Evolutionary conservation across 176 grass and related monocot species (phyloP).

Genomic region (Triticum turgidum): DNA sequence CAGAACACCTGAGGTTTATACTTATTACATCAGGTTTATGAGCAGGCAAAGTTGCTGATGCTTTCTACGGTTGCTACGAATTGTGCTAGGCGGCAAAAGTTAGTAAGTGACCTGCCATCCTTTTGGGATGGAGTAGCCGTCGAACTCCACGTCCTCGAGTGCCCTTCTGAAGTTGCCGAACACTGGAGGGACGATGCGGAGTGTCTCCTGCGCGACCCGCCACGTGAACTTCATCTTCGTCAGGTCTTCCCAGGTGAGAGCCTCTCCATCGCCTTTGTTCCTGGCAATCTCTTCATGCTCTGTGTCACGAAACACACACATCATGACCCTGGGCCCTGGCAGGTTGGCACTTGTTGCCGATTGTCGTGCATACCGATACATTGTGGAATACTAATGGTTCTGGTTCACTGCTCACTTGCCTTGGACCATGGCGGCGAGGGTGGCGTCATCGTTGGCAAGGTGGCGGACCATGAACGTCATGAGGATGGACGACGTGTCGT

Average conservation of each 20-base stretch:
- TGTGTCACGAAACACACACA: not conserved
- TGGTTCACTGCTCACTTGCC: constrained; percentile 7
- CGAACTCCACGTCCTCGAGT: constrained; percentile 23
- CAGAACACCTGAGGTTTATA: constrained; percentile 39
- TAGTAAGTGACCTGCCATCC: constrained; percentile 45
- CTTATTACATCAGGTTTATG: not conserved
- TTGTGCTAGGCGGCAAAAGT: not conserved
- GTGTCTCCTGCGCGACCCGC: constrained; percentile 41
- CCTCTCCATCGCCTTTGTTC: constrained; percentile 22
- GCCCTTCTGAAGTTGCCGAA: constrained; percentile 49
- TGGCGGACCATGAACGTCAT: constrained; percentile 60
- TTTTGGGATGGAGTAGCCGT: constrained; percentile 46
- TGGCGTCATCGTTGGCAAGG: constrained; percentile 40
- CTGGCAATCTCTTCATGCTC: constrained; percentile 45
- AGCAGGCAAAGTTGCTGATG: not conserved
- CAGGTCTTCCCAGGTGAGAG: constrained; percentile 49
- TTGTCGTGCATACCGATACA: too few relatives aligned
- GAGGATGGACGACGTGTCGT: constrained; percentile 53
- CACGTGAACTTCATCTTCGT: constrained; percentile 53
- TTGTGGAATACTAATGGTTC: too few relatives aligned
- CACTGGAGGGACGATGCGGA: constrained; percentile 35
- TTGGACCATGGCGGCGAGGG: constrained; percentile 28
- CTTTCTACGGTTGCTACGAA: not conserved
- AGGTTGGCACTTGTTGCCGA: too few relatives aligned
- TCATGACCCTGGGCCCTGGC: not conserved